A percentile compares a stretch with the other conserved stretches of the same genome.
Evolutionary conservation across 2,329 filamentous ascomycete species (phyloP).

Genomic region (Lecanicillium sp.): DNA sequence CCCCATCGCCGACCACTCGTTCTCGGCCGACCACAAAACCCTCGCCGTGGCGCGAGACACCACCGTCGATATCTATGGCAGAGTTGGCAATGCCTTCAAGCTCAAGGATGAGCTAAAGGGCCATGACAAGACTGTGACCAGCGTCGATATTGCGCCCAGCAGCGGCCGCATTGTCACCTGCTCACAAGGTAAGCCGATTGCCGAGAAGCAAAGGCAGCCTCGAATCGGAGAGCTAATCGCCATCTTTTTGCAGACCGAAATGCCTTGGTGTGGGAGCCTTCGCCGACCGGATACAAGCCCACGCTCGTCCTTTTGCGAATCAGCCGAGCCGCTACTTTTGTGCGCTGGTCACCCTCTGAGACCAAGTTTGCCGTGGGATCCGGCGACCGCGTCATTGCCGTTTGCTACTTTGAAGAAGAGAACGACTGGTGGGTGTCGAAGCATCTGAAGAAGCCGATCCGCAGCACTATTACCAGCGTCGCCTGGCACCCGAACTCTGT

Average conservation of each 20-base stretch:
- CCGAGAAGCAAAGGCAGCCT: constrained; percentile 1
- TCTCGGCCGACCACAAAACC: constrained; percentile 83
- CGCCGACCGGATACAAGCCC: constrained; percentile 88
- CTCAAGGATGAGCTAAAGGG: constrained; percentile 90
- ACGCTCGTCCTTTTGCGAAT: constrained; percentile 95
- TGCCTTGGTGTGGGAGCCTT: constrained; percentile 95
- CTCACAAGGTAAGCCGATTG: constrained; percentile 65
- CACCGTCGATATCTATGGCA: constrained; percentile 79
- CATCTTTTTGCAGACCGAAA: constrained; percentile 66
- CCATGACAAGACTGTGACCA: constrained; percentile 94
- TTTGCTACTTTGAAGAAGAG: constrained; percentile 98
- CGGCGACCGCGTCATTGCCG: constrained; percentile 86
- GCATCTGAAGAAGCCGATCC: constrained; percentile 97
- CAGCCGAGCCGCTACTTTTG: constrained; percentile 92
- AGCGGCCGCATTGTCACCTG: constrained; percentile 95
- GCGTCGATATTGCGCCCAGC: constrained; percentile 87
- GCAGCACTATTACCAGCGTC: constrained; percentile 90
- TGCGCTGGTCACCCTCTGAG: constrained; percentile 94
- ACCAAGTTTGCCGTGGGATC: constrained; percentile 97
- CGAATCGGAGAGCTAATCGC: constrained; percentile 1
- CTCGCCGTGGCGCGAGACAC: constrained; percentile 89
- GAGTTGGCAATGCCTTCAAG: constrained; percentile 65
- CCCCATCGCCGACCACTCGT: constrained; percentile 95
- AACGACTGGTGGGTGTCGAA: constrained; percentile 99
- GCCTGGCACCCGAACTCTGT: constrained; percentile 98